These are phyloP conservation scores for Fusarium tjaetaba DNA, from an alignment of 2,329 filamentous ascomycete species.

Conservation along the genomic window DNA sequence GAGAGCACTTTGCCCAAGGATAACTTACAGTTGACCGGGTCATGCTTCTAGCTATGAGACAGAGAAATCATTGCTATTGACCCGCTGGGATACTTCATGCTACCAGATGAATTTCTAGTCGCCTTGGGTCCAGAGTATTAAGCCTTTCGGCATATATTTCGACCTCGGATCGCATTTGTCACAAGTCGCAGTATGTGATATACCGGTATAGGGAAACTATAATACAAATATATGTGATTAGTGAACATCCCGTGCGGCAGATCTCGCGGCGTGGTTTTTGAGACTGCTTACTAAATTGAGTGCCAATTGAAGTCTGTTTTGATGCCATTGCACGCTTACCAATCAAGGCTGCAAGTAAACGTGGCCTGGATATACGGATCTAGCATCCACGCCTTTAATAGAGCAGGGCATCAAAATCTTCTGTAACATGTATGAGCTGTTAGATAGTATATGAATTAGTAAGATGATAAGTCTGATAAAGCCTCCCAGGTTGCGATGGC, in stretches of 20 bases:
- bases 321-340: not conserved
- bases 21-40: no score
- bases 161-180: not conserved
- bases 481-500: no score
- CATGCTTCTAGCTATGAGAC: not conserved
- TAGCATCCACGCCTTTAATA: not conserved
- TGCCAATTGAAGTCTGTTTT: not conserved
- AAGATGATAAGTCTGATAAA: not conserved
- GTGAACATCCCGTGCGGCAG: not conserved
- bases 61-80: not conserved
- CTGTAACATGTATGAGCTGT: not conserved
- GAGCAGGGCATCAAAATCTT: not conserved
- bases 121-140: fast-evolving
- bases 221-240: not conserved
- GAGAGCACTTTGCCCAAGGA: not conserved
- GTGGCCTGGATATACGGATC: not conserved
- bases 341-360: not conserved
- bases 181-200: fast-evolving
- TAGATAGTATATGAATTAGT: not conserved
- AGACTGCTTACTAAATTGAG: not conserved
- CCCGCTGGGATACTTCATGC: not conserved
- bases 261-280: not conserved
- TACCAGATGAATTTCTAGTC: not conserved
- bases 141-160: fast-evolving
- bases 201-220: fast-evolving